phyloP scores from a whole-genome alignment of 208 protist species.

The Leishmania tropica region DNA sequence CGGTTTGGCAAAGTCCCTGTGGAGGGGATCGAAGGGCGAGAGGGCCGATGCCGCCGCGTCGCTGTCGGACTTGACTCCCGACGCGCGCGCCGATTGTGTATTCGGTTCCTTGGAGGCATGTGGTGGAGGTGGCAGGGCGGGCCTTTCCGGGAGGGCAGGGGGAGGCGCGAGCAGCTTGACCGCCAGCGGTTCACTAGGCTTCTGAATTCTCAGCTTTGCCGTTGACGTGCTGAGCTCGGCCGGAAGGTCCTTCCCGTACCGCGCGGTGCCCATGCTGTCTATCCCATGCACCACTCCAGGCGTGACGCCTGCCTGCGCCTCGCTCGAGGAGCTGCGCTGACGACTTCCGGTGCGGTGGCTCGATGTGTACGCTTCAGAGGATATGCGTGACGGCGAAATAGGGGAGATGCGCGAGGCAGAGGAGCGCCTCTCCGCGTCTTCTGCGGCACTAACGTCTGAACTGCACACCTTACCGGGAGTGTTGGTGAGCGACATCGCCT shows the following conservation, averaged over 20 bases:
- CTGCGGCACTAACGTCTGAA: constrained; percentile 8
- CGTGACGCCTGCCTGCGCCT: not conserved
- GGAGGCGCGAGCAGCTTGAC: not conserved
- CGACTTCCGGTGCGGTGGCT: constrained; percentile 1
- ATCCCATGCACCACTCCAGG: not conserved
- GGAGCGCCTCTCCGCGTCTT: not conserved
- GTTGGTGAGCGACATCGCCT: constrained; percentile 30
- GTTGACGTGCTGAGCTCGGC: no score
- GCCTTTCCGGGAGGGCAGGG: not conserved
- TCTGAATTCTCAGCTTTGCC: not conserved
- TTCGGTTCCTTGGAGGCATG: not conserved
- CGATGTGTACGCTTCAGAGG: constrained; percentile 9
- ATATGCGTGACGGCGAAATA: not conserved
- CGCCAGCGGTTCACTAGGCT: no score
- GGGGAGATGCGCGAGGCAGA: not conserved
- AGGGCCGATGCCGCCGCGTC: not conserved
- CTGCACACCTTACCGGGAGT: constrained; percentile 6
- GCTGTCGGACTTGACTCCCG: not conserved
- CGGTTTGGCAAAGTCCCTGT: constrained; percentile 1
- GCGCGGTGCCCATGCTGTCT: not conserved
- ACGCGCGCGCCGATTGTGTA: not conserved
- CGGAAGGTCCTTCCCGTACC: not conserved
- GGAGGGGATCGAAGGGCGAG: not conserved
- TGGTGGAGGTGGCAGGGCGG: not conserved
- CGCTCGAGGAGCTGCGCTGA: constrained; percentile 7